Conservation (phyloP, 2,329 filamentous ascomycete genomes). For the Epicoccum sorghinum region DNA sequence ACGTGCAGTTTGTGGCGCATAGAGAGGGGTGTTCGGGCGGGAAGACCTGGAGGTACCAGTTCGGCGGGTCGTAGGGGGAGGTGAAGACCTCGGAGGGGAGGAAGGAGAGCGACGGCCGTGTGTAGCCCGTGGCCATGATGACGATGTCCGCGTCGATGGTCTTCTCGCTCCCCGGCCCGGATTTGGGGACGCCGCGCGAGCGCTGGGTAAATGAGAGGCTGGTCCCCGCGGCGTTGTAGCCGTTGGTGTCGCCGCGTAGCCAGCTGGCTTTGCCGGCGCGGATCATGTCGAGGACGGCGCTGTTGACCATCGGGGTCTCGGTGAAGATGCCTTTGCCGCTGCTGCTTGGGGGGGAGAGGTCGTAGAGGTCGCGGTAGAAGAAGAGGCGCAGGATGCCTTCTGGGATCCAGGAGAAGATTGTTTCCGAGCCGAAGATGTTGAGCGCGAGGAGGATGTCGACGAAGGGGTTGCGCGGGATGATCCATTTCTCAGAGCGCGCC, state of each 20-base stretch:
- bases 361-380: slow-evolving; percentile 81
- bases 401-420: slow-evolving; percentile 75
- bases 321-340: slow-evolving; percentile 74
- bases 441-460: slow-evolving; percentile 75
- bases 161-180: slow-evolving; percentile 72
- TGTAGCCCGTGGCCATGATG: slow-evolving; percentile 83
- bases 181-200: slow-evolving; percentile 73
- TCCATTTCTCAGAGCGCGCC: slow-evolving; percentile 82
- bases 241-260: slow-evolving; percentile 79
- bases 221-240: slow-evolving; percentile 65
- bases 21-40: slow-evolving; percentile 75
- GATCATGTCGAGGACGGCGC: slow-evolving; percentile 77
- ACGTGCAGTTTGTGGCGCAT: slow-evolving; percentile 84
- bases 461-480: slow-evolving; percentile 79
- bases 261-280: slow-evolving; percentile 75
- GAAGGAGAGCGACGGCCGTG: slow-evolving; percentile 74
- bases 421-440: slow-evolving; percentile 82
- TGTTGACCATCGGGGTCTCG: slow-evolving; percentile 87
- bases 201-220: slow-evolving; percentile 76
- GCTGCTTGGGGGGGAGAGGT: slow-evolving; percentile 67
- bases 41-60: slow-evolving; percentile 90
- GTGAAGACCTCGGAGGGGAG: slow-evolving; percentile 75
- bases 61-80: slow-evolving; percentile 76
- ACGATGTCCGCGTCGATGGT: slow-evolving; percentile 75
- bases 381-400: slow-evolving; percentile 75